Evolutionary conservation across 1,284 basidiomycete genomes (phyloP).

Genomic region (Trichosporon sp.): DNA sequence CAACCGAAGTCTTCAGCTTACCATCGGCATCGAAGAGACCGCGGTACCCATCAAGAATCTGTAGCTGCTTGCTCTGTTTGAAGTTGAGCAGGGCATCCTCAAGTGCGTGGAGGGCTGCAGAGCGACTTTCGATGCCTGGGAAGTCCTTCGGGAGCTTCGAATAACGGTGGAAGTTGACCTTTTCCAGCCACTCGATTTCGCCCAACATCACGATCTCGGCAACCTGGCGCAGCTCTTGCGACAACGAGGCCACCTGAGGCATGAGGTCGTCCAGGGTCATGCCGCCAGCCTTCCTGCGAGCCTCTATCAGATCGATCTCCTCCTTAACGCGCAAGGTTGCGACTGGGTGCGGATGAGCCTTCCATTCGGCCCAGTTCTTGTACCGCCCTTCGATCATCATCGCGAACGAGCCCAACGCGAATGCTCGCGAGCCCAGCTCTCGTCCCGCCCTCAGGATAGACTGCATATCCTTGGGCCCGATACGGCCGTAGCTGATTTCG

Average conservation of each 20-base stretch:
- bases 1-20: conserved; percentile 23
- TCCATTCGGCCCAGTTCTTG: conserved; percentile 22
- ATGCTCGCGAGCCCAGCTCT: conserved; percentile 43
- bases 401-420: conserved; percentile 47
- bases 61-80: conserved; percentile 56
- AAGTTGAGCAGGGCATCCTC: conserved; percentile 57
- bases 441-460: conserved; percentile 46
- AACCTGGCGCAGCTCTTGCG: conserved; percentile 58
- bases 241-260: conserved; percentile 60
- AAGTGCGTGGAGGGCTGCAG: conserved; percentile 56
- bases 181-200: conserved; percentile 55
- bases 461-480: conserved; percentile 55
- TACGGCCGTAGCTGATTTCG: conserved; percentile 57
- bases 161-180: conserved; percentile 63
- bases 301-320: conserved; percentile 10
- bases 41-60: conserved; percentile 61
- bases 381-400: conserved; percentile 46
- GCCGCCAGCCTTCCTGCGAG: conserved; percentile 25
- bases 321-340: conserved; percentile 23
- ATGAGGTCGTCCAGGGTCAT: conserved; percentile 56
- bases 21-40: conserved; percentile 52
- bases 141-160: conserved; percentile 39
- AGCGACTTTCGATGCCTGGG: conserved; percentile 50
- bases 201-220: conserved; percentile 55
- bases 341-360: conserved; percentile 28